phyloP scores from a whole-genome alignment of 2,329 filamentous ascomycete species.

The Cordyceps javanica region DNA sequence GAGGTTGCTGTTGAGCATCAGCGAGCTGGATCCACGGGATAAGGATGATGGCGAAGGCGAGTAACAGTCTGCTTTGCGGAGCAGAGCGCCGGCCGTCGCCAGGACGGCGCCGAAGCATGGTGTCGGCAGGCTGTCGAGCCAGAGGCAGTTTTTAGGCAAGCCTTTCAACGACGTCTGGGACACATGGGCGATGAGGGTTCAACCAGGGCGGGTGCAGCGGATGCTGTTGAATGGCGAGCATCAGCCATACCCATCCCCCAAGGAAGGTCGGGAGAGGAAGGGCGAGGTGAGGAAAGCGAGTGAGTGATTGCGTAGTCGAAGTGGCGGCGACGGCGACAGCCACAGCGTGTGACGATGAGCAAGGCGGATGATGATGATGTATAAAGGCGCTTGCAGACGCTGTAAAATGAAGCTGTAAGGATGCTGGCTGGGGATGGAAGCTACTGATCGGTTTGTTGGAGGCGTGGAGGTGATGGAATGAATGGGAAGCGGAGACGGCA shows the following conservation, averaged over 20 bases:
- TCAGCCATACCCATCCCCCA: slow-evolving; percentile 6
- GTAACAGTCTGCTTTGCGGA: slow-evolving; percentile 40
- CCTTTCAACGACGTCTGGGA: background rate
- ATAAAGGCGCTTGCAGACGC: background rate
- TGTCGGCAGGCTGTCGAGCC: slow-evolving; percentile 25
- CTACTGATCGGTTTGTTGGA: background rate
- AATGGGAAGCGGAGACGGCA: slow-evolving; percentile 7
- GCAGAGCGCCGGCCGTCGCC: slow-evolving; percentile 48
- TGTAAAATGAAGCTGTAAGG: background rate
- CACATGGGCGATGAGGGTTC: slow-evolving; percentile 1
- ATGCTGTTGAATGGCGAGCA: background rate
- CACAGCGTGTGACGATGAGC: too few species aligned
- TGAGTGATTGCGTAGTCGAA: too few species aligned
- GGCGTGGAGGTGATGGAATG: background rate
- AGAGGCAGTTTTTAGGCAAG: background rate
- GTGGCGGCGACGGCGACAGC: background rate
- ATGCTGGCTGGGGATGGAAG: background rate
- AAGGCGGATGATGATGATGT: too few species aligned
- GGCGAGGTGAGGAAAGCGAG: too few species aligned
- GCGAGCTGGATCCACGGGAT: slow-evolving; percentile 49
- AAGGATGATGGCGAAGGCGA: slow-evolving; percentile 53
- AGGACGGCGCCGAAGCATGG: slow-evolving; percentile 62
- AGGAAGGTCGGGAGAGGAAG: background rate
- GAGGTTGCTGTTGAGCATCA: slow-evolving; percentile 60
- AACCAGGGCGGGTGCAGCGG: slow-evolving; percentile 3